phyloP scores from a whole-genome alignment of 2,329 filamentous ascomycete species.

The Aurifilum marmelostoma region DNA sequence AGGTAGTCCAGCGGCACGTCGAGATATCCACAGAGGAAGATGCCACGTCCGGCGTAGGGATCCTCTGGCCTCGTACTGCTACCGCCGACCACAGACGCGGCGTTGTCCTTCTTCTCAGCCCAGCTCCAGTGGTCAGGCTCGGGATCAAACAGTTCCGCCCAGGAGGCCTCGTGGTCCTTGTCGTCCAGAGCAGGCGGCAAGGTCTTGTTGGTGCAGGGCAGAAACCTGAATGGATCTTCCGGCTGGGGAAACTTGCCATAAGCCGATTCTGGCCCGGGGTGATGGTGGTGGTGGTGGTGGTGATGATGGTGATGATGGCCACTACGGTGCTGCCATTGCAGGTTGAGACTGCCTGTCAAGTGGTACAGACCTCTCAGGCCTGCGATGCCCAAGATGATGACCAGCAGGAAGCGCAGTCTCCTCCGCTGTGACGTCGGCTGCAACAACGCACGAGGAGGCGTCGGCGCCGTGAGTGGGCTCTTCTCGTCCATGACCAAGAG shows the following conservation, averaged over 20 bases:
- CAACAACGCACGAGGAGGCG: not conserved
- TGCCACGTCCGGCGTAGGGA: slow-evolving; percentile 44
- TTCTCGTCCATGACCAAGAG: not conserved
- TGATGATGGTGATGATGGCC: slow-evolving; percentile 3
- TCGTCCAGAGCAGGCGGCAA: slow-evolving; percentile 48
- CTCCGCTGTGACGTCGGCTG: not conserved
- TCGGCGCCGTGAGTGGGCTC: not conserved
- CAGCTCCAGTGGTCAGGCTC: slow-evolving; percentile 52
- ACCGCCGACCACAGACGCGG: not conserved
- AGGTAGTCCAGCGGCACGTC: slow-evolving; percentile 54
- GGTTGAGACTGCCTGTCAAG: not conserved
- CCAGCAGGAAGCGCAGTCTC: slow-evolving; percentile 6
- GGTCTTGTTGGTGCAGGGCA: slow-evolving; percentile 50
- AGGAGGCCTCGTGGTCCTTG: slow-evolving; percentile 40
- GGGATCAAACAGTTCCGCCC: slow-evolving; percentile 48
- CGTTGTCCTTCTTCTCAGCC: slow-evolving; percentile 38
- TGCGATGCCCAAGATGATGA: slow-evolving; percentile 10
- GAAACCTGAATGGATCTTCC: slow-evolving; percentile 50
- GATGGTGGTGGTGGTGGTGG: not conserved
- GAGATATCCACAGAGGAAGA: slow-evolving; percentile 53
- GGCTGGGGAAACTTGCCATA: slow-evolving; percentile 46
- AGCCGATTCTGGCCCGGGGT: slow-evolving; percentile 27
- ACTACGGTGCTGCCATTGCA: not conserved
- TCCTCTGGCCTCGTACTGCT: slow-evolving; percentile 30
- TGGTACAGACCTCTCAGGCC: slow-evolving; percentile 18